Percentiles rank a stretch among this genome's conserved stretches.
Conservation (phyloP, 352 stramenopile species). For the Phytopythium aichiense region DNA sequence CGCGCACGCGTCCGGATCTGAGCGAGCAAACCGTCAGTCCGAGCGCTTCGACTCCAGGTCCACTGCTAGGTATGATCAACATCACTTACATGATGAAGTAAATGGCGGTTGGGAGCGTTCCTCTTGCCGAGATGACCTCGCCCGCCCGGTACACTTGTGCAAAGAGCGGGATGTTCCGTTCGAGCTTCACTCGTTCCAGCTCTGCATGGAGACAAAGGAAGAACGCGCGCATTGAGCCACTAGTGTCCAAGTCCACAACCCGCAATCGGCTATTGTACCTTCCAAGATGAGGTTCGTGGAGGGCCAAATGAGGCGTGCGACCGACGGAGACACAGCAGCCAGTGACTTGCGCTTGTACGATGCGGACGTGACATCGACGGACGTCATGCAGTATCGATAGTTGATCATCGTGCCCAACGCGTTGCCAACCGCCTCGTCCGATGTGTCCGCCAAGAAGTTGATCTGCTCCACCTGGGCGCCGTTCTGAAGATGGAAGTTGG, state of each 20-base stretch:
- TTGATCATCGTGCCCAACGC: constrained; percentile 85
- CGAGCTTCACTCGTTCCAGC: constrained; percentile 33
- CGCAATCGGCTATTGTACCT: constrained; percentile 23
- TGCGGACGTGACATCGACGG: constrained; percentile 65
- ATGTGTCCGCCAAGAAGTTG: constrained; percentile 76
- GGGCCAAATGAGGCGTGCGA: constrained; percentile 55
- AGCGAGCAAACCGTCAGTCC: constrained; percentile 1
- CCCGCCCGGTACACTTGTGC: constrained; percentile 61
- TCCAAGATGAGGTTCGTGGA: constrained; percentile 52
- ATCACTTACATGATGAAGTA: constrained; percentile 71
- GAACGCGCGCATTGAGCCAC: not conserved
- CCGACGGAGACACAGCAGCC: constrained; percentile 51
- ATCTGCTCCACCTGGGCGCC: constrained; percentile 82
- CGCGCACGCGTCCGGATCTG: constrained; percentile 60
- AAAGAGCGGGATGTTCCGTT: constrained; percentile 71
- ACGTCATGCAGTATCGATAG: constrained; percentile 85
- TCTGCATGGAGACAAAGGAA: constrained; percentile 11
- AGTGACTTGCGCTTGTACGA: constrained; percentile 78
- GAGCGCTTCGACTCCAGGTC: not conserved
- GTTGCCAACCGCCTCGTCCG: constrained; percentile 31
- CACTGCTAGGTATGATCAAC: not conserved
- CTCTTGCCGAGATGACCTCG: constrained; percentile 62
- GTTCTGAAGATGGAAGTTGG: constrained; percentile 86
- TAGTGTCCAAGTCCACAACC: not conserved
- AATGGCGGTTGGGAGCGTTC: constrained; percentile 59